A percentile compares a stretch with the other conserved stretches of the same genome.
Conservation (phyloP, 306 rosid genomes). For the Carpinus viminea region DNA sequence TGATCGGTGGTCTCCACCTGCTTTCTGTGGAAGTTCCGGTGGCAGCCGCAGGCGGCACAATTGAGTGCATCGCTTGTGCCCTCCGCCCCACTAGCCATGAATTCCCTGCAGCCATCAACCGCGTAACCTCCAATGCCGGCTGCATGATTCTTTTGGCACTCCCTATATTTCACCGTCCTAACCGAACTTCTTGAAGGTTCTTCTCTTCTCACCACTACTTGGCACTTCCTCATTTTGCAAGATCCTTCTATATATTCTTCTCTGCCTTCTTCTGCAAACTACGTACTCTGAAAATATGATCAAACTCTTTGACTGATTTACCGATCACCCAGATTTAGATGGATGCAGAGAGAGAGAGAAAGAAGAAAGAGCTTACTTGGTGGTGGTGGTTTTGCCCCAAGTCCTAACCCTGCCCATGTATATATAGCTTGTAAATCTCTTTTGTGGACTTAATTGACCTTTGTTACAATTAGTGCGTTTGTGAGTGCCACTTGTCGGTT, state of each 20-base stretch:
- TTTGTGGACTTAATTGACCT: conserved; percentile 3
- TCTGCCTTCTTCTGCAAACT: conserved; percentile 1
- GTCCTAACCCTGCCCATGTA: conserved; percentile 76
- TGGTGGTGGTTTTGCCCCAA: conserved; percentile 32
- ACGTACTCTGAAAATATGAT: conserved; percentile 5
- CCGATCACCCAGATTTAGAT: conserved; percentile 16
- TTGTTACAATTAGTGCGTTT: background rate
- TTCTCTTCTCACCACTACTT: conserved; percentile 72
- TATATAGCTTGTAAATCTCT: conserved; percentile 44
- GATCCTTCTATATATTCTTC: background rate
- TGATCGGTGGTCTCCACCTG: conserved; percentile 45
- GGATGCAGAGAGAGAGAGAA: conserved; percentile 7
- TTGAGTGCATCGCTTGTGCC: conserved; percentile 58
- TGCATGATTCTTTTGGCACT: conserved; percentile 96
- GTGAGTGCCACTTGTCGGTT: too few relatives aligned
- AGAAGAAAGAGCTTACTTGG: conserved; percentile 8
- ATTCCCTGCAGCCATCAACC: conserved; percentile 91
- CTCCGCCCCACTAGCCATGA: conserved; percentile 76
- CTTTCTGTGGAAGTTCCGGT: conserved; percentile 81
- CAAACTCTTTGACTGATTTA: conserved; percentile 1
- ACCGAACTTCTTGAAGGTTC: conserved; percentile 38
- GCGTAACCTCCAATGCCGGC: conserved; percentile 88
- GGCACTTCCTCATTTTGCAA: conserved; percentile 78
- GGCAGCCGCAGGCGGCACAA: conserved; percentile 95
- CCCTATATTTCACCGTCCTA: conserved; percentile 65